Percentiles rank a stretch among this genome's conserved stretches.
Conservation (phyloP, 768 basidiomycete species). For the Kondoa malvinella region DNA sequence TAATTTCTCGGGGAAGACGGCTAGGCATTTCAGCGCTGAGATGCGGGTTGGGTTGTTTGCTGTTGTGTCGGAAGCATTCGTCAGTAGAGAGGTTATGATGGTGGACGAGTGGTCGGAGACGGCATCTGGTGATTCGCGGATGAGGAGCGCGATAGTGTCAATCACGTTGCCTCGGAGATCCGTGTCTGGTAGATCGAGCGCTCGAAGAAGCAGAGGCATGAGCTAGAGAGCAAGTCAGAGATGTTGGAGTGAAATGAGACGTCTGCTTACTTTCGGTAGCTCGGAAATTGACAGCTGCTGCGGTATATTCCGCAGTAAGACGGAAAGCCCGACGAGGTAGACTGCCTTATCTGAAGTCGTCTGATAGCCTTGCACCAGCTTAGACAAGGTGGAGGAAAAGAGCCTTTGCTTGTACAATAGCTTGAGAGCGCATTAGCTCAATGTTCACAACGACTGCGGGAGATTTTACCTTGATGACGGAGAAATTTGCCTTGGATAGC, state of each 20-base stretch:
- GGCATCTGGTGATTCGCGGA: conserved; percentile 38
- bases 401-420: conserved; percentile 39
- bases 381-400: conserved; percentile 53
- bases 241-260: background rate
- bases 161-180: conserved; percentile 64
- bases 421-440: conserved; percentile 23
- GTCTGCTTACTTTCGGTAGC: conserved; percentile 38
- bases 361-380: conserved; percentile 51
- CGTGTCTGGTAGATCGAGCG: conserved; percentile 57
- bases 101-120: conserved; percentile 55
- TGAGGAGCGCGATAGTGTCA: conserved; percentile 54
- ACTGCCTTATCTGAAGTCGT: conserved; percentile 42
- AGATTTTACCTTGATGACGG: conserved; percentile 51
- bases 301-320: conserved; percentile 62
- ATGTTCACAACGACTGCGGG: background rate
- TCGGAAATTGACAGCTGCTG: conserved; percentile 54
- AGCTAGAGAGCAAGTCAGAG: conserved; percentile 40
- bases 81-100: conserved; percentile 55
- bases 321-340: conserved; percentile 65
- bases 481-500: conserved; percentile 59
- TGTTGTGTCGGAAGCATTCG: conserved; percentile 32
- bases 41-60: conserved; percentile 40
- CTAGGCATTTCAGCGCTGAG: conserved; percentile 57
- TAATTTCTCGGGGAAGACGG: conserved; percentile 53
- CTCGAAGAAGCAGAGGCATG: conserved; percentile 69